Conservation (phyloP, 2,329 filamentous ascomycete species). For the Talaromyces sp. region DNA sequence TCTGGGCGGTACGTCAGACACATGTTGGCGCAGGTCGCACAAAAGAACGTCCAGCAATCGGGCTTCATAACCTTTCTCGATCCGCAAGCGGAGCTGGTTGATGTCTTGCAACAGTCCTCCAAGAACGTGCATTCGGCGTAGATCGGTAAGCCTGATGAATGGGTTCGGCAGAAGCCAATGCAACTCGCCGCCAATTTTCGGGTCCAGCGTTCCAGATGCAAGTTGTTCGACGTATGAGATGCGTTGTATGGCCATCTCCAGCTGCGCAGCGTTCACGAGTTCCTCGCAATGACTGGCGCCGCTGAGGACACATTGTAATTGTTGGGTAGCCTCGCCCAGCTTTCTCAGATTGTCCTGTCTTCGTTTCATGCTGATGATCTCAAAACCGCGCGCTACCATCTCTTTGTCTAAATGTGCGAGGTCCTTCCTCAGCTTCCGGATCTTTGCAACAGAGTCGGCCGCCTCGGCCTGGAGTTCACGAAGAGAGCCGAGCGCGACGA, state of each 20-base stretch:
- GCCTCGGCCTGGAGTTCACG: conserved; percentile 89
- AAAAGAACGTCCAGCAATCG: conserved; percentile 74
- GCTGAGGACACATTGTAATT: conserved; percentile 52
- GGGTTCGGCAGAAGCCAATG: conserved; percentile 20
- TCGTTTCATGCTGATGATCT: conserved; percentile 76
- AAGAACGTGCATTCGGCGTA: conserved; percentile 71
- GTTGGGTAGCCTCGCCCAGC: conserved; percentile 73
- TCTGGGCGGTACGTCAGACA: conserved; percentile 63
- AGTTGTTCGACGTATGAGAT: conserved; percentile 14
- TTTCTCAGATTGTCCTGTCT: conserved; percentile 78
- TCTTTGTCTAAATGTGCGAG: conserved; percentile 76
- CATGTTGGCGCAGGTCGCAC: conserved; percentile 70
- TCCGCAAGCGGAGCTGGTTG: conserved; percentile 66
- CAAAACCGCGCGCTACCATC: conserved; percentile 75
- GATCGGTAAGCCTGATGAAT: conserved; percentile 53
- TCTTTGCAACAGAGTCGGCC: conserved; percentile 79
- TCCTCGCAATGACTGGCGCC: conserved; percentile 27
- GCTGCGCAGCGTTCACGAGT: conserved; percentile 62
- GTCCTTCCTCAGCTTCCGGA: conserved; percentile 74
- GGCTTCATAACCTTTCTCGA: conserved; percentile 80
- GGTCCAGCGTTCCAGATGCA: conserved; percentile 12
- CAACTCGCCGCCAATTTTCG: conserved; percentile 18
- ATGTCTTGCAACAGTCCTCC: conserved; percentile 78
- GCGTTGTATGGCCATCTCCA: conserved; percentile 8
- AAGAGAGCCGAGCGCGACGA: conserved; percentile 84